Percentiles rank a stretch among this genome's conserved stretches.
phyloP scores from a whole-genome alignment of 1,284 basidiomycete species.

The Marasmius fiardii region DNA sequence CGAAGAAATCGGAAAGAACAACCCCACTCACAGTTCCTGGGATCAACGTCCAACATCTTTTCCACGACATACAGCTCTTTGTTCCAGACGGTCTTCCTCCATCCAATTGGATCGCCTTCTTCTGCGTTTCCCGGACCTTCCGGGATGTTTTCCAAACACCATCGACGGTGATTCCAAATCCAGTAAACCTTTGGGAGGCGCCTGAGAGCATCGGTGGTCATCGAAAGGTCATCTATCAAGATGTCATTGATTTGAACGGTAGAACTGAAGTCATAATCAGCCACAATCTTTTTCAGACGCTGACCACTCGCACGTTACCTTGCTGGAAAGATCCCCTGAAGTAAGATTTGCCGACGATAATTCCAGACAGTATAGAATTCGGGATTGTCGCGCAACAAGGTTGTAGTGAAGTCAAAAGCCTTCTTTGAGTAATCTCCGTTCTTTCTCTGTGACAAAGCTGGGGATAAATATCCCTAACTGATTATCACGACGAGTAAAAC shows the following conservation, averaged over 20 bases:
- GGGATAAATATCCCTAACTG: constrained; percentile 3
- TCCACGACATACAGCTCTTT: constrained; percentile 84
- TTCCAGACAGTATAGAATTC: constrained; percentile 96
- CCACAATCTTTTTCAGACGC: neutral
- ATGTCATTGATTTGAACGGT: constrained; percentile 60
- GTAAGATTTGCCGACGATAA: constrained; percentile 77
- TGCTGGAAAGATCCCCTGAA: constrained; percentile 66
- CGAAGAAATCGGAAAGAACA: neutral
- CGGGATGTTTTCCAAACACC: constrained; percentile 87
- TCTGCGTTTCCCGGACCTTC: constrained; percentile 50
- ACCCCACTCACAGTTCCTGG: constrained; percentile 77
- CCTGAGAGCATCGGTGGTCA: constrained; percentile 79
- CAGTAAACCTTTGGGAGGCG: constrained; percentile 91
- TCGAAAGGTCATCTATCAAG: constrained; percentile 70
- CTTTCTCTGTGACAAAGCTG: constrained; percentile 54
- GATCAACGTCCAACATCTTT: constrained; percentile 84
- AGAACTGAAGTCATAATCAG: constrained; percentile 38
- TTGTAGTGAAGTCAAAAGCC: constrained; percentile 71
- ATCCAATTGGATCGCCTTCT: constrained; percentile 49
- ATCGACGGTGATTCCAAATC: constrained; percentile 95
- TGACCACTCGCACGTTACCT: constrained; percentile 41
- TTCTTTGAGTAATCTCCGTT: constrained; percentile 61
- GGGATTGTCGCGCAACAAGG: constrained; percentile 78
- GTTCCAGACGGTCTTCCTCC: constrained; percentile 79
- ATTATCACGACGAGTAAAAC: neutral